These are phyloP conservation scores for Talaromyces verruculosus DNA, from an alignment of 2,329 filamentous ascomycete genomes.

Conservation along the genomic window DNA sequence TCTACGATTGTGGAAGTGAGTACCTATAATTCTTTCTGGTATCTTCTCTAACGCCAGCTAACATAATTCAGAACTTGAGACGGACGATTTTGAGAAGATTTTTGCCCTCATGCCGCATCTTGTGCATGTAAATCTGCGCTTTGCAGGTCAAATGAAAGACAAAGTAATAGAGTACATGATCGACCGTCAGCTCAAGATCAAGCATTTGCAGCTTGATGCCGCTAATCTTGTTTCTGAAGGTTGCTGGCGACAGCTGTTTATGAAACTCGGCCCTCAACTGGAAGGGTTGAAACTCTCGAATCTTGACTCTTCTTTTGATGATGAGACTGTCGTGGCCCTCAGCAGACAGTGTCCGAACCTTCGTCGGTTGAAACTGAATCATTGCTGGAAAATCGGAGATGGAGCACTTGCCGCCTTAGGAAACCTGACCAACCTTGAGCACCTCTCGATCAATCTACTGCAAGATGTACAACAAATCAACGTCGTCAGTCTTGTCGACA, in stretches of 20 bases:
- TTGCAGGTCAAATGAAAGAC: conserved; percentile 91
- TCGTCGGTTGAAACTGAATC: conserved; percentile 72
- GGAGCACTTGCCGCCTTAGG: conserved; percentile 66
- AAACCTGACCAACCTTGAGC: conserved; percentile 63
- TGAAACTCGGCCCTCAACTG: conserved; percentile 63
- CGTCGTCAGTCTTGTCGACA: conserved; percentile 61
- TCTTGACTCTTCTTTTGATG: conserved; percentile 77
- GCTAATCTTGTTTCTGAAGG: conserved; percentile 78
- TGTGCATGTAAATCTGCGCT: conserved; percentile 70
- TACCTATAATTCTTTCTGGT: conserved; percentile 18
- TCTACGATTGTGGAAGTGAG: conserved; percentile 62
- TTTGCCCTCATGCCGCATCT: conserved; percentile 72
- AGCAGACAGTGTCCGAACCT: conserved; percentile 66
- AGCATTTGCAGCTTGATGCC: conserved; percentile 74
- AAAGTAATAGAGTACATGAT: conserved; percentile 77
- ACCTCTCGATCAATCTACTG: conserved; percentile 71
- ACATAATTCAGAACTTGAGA: conserved; percentile 58
- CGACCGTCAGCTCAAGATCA: conserved; percentile 67
- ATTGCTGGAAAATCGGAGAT: conserved; percentile 72
- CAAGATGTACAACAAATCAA: conserved; percentile 56
- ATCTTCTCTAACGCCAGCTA: neutral
- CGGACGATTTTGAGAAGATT: conserved; percentile 75
- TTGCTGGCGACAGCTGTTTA: conserved; percentile 71
- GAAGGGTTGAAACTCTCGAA: conserved; percentile 74
- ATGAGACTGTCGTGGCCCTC: conserved; percentile 66